phyloP scores from a whole-genome alignment of 495 filamentous ascomycete genomes.

The Tuber umbilicatum region DNA sequence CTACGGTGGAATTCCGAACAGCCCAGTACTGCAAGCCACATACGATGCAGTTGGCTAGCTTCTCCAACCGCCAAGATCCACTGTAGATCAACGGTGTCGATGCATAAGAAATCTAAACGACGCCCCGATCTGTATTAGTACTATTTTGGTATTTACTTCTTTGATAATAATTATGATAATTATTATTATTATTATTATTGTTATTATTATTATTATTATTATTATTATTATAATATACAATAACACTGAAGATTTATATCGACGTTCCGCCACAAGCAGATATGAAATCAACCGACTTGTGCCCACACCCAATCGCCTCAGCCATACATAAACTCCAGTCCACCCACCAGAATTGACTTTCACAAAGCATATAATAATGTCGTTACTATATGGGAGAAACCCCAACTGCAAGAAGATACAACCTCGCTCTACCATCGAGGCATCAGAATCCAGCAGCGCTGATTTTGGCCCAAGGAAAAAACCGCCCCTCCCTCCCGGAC shows the following conservation, averaged over 20 bases:
- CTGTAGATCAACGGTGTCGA: background rate
- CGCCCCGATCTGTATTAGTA: background rate
- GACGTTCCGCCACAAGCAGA: background rate
- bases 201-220: too few relatives aligned
- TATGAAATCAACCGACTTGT: background rate
- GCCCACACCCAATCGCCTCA: background rate
- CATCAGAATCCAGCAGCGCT: background rate
- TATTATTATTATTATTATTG: too few relatives aligned
- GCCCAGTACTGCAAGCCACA: background rate
- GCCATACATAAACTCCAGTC: background rate
- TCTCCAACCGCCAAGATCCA: background rate
- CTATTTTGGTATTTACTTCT: background rate
- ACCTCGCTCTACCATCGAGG: background rate
- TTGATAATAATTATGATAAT: background rate
- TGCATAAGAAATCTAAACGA: background rate
- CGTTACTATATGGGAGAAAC: background rate
- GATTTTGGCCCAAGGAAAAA: background rate
- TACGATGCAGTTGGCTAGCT: background rate
- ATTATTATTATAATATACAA: too few relatives aligned
- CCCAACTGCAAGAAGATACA: background rate
- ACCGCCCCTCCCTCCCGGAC: background rate
- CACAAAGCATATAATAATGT: background rate
- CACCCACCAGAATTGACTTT: background rate
- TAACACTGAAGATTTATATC: background rate
- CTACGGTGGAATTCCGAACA: background rate